phyloP scores from a whole-genome alignment of 2,329 filamentous ascomycete genomes.

The Furcasterigmium sp. region DNA sequence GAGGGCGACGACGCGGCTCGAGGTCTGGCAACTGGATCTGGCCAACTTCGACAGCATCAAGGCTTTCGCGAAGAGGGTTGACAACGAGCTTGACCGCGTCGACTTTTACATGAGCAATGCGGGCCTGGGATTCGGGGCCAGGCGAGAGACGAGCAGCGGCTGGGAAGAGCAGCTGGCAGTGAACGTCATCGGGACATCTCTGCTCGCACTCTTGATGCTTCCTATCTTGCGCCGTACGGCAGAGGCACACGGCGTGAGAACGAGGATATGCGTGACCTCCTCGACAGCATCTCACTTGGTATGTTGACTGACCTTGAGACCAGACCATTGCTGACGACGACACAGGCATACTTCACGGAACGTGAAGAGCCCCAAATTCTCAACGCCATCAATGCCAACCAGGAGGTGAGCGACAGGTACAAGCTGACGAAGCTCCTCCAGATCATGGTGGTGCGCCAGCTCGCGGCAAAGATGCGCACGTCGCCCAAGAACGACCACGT shows the following conservation, averaged over 20 bases:
- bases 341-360: conserved; percentile 26
- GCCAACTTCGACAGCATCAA: conserved; percentile 15
- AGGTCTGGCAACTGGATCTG: conserved; percentile 40
- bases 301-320: not conserved
- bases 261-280: not conserved
- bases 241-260: conserved; percentile 9
- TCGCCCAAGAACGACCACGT: conserved; percentile 25
- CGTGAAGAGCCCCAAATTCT: conserved; percentile 23
- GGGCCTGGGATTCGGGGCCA: conserved; percentile 17
- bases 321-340: not conserved
- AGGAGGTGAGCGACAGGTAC: conserved; percentile 25
- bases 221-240: conserved; percentile 33
- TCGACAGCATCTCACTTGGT: not conserved
- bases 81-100: conserved; percentile 23
- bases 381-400: conserved; percentile 21
- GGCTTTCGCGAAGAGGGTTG: conserved; percentile 26
- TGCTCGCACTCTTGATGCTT: conserved; percentile 37
- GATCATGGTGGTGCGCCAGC: conserved; percentile 22
- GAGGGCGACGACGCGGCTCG: conserved; percentile 1
- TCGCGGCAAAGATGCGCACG: conserved; percentile 25
- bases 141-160: conserved; percentile 16
- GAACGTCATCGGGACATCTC: conserved; percentile 40
- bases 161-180: conserved; percentile 37
- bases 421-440: conserved; percentile 27
- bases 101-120: conserved; percentile 32